A percentile compares a stretch with the other conserved stretches of the same genome.
Evolutionary conservation across 805 yeast species (phyloP).

Genomic region (Lipomyces sp.): DNA sequence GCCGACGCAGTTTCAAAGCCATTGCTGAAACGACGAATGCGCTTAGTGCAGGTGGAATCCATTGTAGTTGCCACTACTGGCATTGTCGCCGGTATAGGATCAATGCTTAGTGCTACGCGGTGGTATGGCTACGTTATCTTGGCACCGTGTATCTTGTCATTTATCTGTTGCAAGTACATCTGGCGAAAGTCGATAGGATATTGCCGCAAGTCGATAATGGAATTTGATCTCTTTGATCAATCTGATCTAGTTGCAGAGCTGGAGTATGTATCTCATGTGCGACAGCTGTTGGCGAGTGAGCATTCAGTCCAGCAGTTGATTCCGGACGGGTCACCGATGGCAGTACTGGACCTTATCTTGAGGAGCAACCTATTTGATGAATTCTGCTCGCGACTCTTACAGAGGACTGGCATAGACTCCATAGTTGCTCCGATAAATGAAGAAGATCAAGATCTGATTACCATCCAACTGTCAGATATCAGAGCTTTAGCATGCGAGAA

Average conservation of each 20-base stretch:
- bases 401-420: background rate
- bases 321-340: background rate
- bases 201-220: background rate
- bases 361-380: background rate
- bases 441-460: background rate
- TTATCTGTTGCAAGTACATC: background rate
- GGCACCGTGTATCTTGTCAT: background rate
- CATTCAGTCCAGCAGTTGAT: background rate
- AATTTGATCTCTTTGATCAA: background rate
- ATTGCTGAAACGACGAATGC: background rate
- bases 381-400: constrained; percentile 1
- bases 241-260: background rate
- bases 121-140: constrained; percentile 2
- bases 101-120: background rate
- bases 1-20: background rate
- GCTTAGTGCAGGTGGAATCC: background rate
- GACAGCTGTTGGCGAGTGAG: background rate
- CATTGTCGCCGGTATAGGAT: background rate
- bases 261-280: background rate
- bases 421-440: background rate
- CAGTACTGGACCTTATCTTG: background rate
- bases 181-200: constrained; percentile 6
- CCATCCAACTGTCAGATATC: no score
- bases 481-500: background rate
- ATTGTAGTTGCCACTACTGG: background rate